These are phyloP conservation scores for Coemansia sp. DNA, from an alignment of 192 early-diverging fungal species.

Conservation along the genomic window DNA sequence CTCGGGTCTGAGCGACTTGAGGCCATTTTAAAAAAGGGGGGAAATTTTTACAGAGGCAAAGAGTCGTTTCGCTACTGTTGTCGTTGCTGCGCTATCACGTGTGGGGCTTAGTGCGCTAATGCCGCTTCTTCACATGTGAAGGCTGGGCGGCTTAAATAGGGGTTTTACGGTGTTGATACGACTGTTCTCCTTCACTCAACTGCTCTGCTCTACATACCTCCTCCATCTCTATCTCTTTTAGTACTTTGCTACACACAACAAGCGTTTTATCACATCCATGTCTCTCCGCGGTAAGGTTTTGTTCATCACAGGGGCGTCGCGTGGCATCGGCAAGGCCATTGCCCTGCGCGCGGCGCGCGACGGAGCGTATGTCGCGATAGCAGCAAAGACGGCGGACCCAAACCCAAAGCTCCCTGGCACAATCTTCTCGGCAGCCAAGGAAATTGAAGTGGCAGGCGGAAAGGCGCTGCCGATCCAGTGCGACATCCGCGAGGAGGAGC, in stretches of 20 bases:
- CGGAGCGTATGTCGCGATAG: constrained; percentile 69
- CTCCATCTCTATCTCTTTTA: neutral
- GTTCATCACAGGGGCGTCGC: constrained; percentile 62
- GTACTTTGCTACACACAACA: neutral
- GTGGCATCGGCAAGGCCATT: constrained; percentile 81
- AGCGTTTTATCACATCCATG: constrained; percentile 15
- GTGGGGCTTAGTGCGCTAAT: neutral
- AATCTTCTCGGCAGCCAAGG: constrained; percentile 74
- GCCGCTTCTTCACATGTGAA: neutral
- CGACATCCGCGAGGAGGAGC: constrained; percentile 80
- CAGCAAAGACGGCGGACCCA: constrained; percentile 72
- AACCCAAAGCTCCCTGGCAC: constrained; percentile 80
- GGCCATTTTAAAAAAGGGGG: neutral
- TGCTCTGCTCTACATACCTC: neutral
- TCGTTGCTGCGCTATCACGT: neutral
- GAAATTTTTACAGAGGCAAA: neutral
- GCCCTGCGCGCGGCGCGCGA: constrained; percentile 65
- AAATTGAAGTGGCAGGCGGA: constrained; percentile 71
- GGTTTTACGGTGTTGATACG: neutral
- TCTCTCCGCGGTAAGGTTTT: constrained; percentile 56
- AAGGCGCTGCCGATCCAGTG: constrained; percentile 75
- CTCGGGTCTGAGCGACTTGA: neutral
- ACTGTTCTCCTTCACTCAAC: neutral
- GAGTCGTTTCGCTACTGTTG: neutral
- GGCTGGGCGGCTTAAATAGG: neutral